Conservation (phyloP, 192 early-diverging fungal genomes). For the Linnemannia schmuckeri region DNA sequence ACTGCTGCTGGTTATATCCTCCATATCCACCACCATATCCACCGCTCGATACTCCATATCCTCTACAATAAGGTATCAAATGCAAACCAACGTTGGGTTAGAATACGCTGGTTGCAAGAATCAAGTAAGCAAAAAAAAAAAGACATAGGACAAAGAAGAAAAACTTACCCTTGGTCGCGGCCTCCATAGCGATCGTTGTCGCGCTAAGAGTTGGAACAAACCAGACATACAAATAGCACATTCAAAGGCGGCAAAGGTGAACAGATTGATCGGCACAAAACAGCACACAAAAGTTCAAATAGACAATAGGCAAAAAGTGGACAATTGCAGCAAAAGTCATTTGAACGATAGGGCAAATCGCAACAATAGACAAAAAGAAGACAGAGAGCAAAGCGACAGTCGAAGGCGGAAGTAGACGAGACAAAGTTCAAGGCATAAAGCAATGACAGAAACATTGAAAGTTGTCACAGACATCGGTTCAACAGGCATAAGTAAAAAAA, state of each 20-base stretch:
- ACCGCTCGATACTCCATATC: conserved; percentile 31
- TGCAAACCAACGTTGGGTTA: neutral
- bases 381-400: neutral
- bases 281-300: neutral
- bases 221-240: conserved; percentile 18
- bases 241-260: conserved; percentile 23
- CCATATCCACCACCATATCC: conserved; percentile 35
- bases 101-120: too few relatives aligned
- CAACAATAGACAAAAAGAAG: neutral
- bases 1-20: conserved; percentile 44
- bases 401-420: conserved; percentile 2
- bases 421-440: conserved; percentile 11
- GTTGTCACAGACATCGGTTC: conserved; percentile 13
- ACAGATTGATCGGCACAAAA: neutral
- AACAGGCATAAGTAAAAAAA: conserved; percentile 1
- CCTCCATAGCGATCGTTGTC: conserved; percentile 52
- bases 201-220: conserved; percentile 36
- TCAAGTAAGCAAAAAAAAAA: neutral
- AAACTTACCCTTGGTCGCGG: conserved; percentile 50
- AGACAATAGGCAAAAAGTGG: neutral
- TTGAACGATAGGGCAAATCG: neutral
- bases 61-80: conserved; percentile 16
- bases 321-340: neutral
- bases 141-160: neutral
- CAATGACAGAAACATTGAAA: conserved; percentile 2